Percentiles rank a stretch among this genome's conserved stretches.
Evolutionary conservation across 495 filamentous ascomycete genomes (phyloP).

Genomic region (Podospora fimiseda): DNA sequence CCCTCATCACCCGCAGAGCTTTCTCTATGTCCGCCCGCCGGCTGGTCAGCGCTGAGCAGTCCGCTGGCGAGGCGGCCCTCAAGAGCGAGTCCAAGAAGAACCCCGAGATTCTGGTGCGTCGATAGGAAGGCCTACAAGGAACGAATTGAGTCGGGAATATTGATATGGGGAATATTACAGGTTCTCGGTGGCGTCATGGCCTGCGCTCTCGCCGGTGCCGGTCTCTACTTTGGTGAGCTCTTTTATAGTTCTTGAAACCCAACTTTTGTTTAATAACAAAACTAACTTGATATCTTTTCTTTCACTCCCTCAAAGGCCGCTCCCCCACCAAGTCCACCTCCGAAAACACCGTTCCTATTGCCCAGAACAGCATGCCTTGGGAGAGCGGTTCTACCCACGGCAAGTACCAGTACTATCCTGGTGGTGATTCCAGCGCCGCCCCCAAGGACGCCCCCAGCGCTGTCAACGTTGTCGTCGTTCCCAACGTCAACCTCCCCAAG

Average conservation of each 20-base stretch:
- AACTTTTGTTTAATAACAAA: neutral
- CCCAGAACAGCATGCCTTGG: constrained; percentile 80
- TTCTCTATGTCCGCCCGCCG: constrained; percentile 43
- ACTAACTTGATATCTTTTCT: neutral
- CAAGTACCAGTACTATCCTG: constrained; percentile 91
- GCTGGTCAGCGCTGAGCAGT: constrained; percentile 17
- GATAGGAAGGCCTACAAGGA: neutral
- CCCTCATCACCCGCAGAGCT: constrained; percentile 41
- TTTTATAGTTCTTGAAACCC: neutral
- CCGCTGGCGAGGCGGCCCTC: constrained; percentile 31
- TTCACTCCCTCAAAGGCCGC: constrained; percentile 50
- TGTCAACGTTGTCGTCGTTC: constrained; percentile 87
- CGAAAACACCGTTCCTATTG: constrained; percentile 70
- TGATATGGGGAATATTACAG: constrained; percentile 36
- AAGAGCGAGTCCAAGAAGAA: constrained; percentile 47
- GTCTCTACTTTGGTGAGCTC: constrained; percentile 69
- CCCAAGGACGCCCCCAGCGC: constrained; percentile 89
- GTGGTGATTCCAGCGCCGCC: constrained; percentile 67
- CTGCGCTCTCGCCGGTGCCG: constrained; percentile 75
- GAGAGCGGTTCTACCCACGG: constrained; percentile 54
- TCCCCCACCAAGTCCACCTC: constrained; percentile 80
- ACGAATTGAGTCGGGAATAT: neutral
- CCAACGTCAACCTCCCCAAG: constrained; percentile 87
- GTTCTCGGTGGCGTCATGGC: constrained; percentile 90
- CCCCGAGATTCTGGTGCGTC: constrained; percentile 46